phyloP scores from a whole-genome alignment of 2,329 filamentous ascomycete species.

The Colletotrichum sp. region DNA sequence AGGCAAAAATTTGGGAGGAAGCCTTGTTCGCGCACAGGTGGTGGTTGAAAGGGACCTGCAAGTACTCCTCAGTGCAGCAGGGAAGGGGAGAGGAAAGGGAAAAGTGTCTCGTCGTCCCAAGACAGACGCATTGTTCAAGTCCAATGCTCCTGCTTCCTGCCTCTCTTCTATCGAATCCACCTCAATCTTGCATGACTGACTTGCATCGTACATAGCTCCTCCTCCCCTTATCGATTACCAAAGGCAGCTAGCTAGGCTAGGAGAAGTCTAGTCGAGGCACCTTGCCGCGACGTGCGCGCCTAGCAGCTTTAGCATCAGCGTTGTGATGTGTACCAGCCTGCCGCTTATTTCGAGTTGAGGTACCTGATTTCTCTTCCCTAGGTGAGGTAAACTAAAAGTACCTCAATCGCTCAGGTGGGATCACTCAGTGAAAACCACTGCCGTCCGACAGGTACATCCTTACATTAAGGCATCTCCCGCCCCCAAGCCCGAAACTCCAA shows the following conservation, averaged over 20 bases:
- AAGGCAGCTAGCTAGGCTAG: background rate
- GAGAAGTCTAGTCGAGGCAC: background rate
- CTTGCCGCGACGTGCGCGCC: background rate
- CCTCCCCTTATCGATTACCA: constrained; percentile 15
- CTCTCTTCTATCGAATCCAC: background rate
- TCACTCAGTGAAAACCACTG: background rate
- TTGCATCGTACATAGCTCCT: background rate
- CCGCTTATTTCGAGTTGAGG: background rate
- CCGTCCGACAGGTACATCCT: background rate
- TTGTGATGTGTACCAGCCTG: background rate
- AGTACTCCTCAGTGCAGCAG: background rate
- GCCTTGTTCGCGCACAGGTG: constrained; percentile 5
- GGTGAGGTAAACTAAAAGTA: background rate
- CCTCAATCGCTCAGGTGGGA: background rate
- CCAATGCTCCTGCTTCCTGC: background rate
- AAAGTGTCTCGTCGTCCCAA: background rate
- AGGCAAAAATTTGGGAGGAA: background rate
- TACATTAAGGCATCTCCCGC: constrained; percentile 8
- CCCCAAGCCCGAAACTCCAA: constrained; percentile 18
- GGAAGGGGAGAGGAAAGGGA: background rate
- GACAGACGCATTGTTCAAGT: constrained; percentile 17
- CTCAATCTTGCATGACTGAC: constrained; percentile 12
- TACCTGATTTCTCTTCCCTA: background rate
- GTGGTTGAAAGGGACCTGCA: background rate
- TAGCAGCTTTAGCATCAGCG: background rate